These are phyloP conservation scores for Pyronema omphalodes DNA, from an alignment of 495 filamentous ascomycete species.

Conservation along the genomic window DNA sequence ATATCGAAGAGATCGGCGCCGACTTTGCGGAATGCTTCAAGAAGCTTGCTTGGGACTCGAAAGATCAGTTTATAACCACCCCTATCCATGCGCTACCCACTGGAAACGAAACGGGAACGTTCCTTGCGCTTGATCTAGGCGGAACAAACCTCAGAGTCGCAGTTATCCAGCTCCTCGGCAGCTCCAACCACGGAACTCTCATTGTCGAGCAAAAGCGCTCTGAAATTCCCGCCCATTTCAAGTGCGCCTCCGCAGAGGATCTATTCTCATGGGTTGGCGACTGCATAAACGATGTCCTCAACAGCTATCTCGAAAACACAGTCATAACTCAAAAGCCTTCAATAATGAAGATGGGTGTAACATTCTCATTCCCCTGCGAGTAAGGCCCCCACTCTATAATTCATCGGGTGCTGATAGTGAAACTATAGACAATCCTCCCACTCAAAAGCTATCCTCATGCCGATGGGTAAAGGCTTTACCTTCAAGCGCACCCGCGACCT, in stretches of 20 bases:
- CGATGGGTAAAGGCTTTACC: slow-evolving; percentile 77
- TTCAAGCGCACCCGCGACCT: slow-evolving; percentile 56
- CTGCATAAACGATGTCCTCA: slow-evolving; percentile 55
- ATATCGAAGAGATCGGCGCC: not conserved
- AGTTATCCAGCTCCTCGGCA: not conserved
- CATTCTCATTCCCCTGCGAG: slow-evolving; percentile 77
- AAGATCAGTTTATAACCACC: not conserved
- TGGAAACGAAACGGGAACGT: slow-evolving; percentile 77
- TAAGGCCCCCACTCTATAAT: slow-evolving; percentile 25
- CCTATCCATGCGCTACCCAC: slow-evolving; percentile 33
- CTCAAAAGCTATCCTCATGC: slow-evolving; percentile 58
- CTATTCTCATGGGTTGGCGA: slow-evolving; percentile 65
- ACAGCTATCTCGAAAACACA: slow-evolving; percentile 28
- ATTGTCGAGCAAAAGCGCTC: slow-evolving; percentile 26
- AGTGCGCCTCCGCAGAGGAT: slow-evolving; percentile 55
- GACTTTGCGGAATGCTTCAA: not conserved
- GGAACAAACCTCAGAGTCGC: slow-evolving; percentile 86
- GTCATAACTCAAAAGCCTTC: slow-evolving; percentile 25
- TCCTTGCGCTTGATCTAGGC: slow-evolving; percentile 90
- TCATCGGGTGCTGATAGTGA: slow-evolving; percentile 12
- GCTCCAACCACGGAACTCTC: not conserved
- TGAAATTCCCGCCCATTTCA: slow-evolving; percentile 64
- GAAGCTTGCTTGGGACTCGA: not conserved
- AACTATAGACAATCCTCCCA: slow-evolving; percentile 48
- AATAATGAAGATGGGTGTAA: slow-evolving; percentile 55